These are phyloP conservation scores for Euptelea pleiosperma DNA, from an alignment of 164 flowering plant genomes.

Conservation along the genomic window DNA sequence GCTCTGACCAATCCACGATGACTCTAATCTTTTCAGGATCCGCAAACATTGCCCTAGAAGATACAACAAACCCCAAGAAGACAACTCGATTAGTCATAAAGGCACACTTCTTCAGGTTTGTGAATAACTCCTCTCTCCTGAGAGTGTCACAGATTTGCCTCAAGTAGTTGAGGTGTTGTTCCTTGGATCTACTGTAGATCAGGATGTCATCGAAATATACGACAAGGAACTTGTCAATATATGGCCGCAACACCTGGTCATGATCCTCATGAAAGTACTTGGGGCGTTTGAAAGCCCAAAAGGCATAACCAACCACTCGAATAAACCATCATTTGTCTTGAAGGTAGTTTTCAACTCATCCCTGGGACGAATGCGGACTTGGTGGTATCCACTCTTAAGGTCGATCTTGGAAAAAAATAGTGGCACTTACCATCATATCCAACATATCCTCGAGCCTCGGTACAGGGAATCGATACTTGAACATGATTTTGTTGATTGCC, in stretches of 20 bases:
- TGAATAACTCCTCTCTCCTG: background rate
- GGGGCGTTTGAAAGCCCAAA: background rate
- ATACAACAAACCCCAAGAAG: background rate
- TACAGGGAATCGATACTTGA: no score
- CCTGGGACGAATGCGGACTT: no score
- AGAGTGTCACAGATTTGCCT: background rate
- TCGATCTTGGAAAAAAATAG: background rate
- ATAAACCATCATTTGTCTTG: background rate
- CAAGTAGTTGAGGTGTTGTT: no score
- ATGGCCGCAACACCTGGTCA: background rate
- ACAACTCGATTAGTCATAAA: background rate
- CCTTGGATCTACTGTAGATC: background rate
- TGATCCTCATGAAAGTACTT: no score
- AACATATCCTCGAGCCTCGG: background rate
- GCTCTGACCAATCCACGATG: no score
- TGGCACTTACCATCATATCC: background rate
- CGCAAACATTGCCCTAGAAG: background rate
- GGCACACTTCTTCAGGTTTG: background rate
- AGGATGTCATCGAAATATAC: background rate
- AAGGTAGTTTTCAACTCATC: background rate
- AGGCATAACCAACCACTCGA: background rate
- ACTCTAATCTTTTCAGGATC: no score
- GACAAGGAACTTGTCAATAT: background rate
- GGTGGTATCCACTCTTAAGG: background rate
- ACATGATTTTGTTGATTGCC: background rate